Evolutionary conservation across 2,329 filamentous ascomycete genomes (phyloP).

Genomic region (Fusarium humuli): DNA sequence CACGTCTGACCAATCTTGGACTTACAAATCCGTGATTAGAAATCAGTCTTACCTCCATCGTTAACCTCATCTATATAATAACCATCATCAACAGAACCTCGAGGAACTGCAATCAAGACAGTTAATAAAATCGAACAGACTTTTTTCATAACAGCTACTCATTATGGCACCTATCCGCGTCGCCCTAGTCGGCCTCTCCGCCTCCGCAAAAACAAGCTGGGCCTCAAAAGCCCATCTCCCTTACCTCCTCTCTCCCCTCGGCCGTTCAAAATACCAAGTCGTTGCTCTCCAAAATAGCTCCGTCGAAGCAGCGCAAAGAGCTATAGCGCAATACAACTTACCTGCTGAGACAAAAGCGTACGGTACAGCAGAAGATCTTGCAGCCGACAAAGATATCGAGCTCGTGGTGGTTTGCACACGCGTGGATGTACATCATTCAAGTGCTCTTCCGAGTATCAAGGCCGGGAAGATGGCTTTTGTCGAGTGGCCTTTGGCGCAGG

Average conservation of each 20-base stretch:
- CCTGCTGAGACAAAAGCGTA: constrained; percentile 59
- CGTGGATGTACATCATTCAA: constrained; percentile 64
- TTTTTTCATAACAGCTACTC: fast-evolving
- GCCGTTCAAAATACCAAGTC: constrained; percentile 59
- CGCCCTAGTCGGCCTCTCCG: constrained; percentile 69
- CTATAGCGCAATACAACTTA: constrained; percentile 58
- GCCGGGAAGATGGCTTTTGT: constrained; percentile 66
- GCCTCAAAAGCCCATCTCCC: constrained; percentile 68
- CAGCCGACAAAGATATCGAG: constrained; percentile 62
- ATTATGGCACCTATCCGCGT: constrained; percentile 64
- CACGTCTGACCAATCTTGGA: neutral
- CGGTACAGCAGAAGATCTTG: constrained; percentile 61
- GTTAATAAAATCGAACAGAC: too few relatives aligned
- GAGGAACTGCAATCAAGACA: too few relatives aligned
- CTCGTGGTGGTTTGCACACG: constrained; percentile 66
- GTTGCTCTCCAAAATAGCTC: constrained; percentile 65
- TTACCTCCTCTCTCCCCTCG: constrained; percentile 63
- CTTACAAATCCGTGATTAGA: constrained; percentile 21
- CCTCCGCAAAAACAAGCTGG: constrained; percentile 64
- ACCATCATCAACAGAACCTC: neutral
- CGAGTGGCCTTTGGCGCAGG: constrained; percentile 69
- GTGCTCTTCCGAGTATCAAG: constrained; percentile 59
- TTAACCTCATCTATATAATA: neutral
- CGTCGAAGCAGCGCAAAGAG: constrained; percentile 56
- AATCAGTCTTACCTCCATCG: constrained; percentile 14